phyloP scores from a whole-genome alignment of 2,329 filamentous ascomycete species.

The Chaetoscypha palmicola region DNA sequence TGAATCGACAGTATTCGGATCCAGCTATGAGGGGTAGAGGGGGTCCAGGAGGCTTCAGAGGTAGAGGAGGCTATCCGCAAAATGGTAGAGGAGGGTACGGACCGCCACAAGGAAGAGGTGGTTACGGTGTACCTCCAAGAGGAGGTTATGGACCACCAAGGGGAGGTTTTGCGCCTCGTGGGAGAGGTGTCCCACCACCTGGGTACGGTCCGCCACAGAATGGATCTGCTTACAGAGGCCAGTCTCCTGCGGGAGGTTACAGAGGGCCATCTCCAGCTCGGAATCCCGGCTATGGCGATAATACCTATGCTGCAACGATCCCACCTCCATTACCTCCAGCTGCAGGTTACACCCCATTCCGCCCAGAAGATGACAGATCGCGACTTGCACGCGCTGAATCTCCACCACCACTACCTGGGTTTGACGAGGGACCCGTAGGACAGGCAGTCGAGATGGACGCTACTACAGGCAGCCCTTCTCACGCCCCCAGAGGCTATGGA shows the following conservation, averaged over 20 bases:
- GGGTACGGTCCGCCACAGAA: slow-evolving; percentile 24
- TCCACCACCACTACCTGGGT: slow-evolving; percentile 51
- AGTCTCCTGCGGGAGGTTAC: slow-evolving; percentile 15
- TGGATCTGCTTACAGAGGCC: slow-evolving; percentile 19
- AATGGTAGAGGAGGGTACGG: slow-evolving; percentile 31
- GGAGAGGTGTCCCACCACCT: slow-evolving; percentile 37
- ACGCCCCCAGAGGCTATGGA: slow-evolving; percentile 36
- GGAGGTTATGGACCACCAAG: slow-evolving; percentile 32
- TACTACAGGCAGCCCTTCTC: slow-evolving; percentile 45
- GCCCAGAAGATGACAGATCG: slow-evolving; percentile 17
- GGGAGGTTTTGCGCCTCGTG: slow-evolving; percentile 34
- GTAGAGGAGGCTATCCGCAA: slow-evolving; percentile 17
- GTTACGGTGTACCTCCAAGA: slow-evolving; percentile 36
- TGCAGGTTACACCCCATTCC: slow-evolving; percentile 25
- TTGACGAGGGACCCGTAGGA: slow-evolving; percentile 40
- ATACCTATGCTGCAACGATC: slow-evolving; percentile 13
- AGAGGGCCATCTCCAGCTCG: slow-evolving; percentile 20
- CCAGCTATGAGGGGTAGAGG: slow-evolving; percentile 26
- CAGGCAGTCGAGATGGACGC: slow-evolving; percentile 79
- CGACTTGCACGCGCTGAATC: slow-evolving; percentile 55
- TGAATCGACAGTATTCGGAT: slow-evolving; percentile 36
- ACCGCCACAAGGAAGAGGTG: slow-evolving; percentile 41
- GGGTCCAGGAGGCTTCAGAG: slow-evolving; percentile 20
- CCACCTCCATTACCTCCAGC: slow-evolving; percentile 12
- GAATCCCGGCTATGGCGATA: slow-evolving; percentile 12